phyloP scores from a whole-genome alignment of 2,329 filamentous ascomycete genomes.

The Alternaria dauci region DNA sequence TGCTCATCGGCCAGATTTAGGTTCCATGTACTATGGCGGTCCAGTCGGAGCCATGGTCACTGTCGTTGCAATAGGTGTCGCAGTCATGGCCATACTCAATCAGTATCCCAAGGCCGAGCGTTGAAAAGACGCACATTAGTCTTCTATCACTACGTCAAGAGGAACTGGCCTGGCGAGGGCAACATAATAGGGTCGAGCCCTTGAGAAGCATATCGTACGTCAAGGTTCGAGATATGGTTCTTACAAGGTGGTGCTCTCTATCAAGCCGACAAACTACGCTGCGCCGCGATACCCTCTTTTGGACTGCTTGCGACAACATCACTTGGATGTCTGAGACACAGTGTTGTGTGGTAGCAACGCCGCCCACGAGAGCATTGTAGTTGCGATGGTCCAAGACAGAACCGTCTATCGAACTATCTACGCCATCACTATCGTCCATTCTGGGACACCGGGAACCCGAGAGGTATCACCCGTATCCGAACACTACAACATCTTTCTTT shows the following conservation, averaged over 20 bases:
- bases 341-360: neutral
- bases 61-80: slow-evolving; percentile 52
- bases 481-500: neutral
- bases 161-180: slow-evolving; percentile 4
- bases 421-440: neutral
- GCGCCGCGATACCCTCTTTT: neutral
- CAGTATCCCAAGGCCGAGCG: slow-evolving; percentile 57
- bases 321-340: neutral
- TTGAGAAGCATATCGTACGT: neutral
- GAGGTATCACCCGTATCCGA: neutral
- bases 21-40: slow-evolving; percentile 47
- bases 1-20: slow-evolving; percentile 36
- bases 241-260: slow-evolving; percentile 1
- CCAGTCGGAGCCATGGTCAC: slow-evolving; percentile 51
- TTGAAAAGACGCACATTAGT: slow-evolving; percentile 39
- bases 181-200: neutral
- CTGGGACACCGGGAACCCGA: neutral
- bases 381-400: neutral
- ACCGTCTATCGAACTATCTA: neutral
- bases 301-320: neutral
- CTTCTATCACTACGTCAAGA: slow-evolving; percentile 10
- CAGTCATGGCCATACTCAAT: slow-evolving; percentile 53
- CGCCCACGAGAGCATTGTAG: neutral
- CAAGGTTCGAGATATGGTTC: neutral
- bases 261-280: neutral